Conservation (phyloP, 768 basidiomycete species). For the Mycena chlorophos region DNA sequence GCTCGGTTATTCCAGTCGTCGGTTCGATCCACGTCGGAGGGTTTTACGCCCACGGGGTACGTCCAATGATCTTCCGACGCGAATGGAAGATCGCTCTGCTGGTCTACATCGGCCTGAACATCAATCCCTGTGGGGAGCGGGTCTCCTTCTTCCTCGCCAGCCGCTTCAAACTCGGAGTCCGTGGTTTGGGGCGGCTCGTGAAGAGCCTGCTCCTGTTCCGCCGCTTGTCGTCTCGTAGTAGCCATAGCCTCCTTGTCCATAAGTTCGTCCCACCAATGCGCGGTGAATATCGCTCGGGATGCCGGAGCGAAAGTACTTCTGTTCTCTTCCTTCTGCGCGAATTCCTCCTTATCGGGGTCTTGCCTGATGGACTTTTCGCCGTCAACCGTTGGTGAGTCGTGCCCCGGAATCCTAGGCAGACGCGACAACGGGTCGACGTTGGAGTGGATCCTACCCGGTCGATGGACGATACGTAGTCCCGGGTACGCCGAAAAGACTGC, state of each 20-base stretch:
- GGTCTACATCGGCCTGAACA: too few species aligned
- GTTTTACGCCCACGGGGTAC: not conserved
- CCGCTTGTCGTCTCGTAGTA: not conserved
- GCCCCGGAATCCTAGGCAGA: not conserved
- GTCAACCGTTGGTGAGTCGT: not conserved
- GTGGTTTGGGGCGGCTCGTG: not conserved
- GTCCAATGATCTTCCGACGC: not conserved
- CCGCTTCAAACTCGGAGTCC: not conserved
- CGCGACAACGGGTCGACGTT: too few species aligned
- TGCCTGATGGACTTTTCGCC: not conserved
- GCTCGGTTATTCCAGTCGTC: not conserved
- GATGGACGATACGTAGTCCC: slow-evolving; percentile 26
- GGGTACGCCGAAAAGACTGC: slow-evolving; percentile 29
- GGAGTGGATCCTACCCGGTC: slow-evolving; percentile 25
- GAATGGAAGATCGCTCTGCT: not conserved
- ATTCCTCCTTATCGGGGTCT: not conserved
- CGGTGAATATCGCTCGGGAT: not conserved
- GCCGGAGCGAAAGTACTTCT: not conserved
- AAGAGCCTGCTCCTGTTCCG: not conserved
- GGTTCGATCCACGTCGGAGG: not conserved
- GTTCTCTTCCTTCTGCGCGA: not conserved
- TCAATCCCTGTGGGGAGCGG: too few species aligned
- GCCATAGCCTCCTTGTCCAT: not conserved
- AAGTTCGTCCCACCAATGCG: not conserved
- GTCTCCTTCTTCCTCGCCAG: not conserved